Evolutionary conservation across 441 rosid genomes (phyloP).

Genomic region (Syzygium syzygioides): DNA sequence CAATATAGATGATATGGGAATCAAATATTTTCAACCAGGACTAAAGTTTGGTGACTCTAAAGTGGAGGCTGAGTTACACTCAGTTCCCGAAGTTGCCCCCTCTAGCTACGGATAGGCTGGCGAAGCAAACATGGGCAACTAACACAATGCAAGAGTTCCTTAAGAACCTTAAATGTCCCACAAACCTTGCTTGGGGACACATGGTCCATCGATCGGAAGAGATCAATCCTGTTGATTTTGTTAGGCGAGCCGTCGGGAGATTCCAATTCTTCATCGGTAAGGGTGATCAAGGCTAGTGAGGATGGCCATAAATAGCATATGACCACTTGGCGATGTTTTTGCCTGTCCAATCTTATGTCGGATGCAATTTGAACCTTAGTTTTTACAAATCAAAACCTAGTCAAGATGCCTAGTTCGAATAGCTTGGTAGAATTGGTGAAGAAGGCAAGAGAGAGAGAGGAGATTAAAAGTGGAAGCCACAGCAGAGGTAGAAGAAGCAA

Average conservation of each 20-base stretch:
- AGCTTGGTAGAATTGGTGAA: neutral
- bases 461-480: conserved; percentile 50
- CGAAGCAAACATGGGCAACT: neutral
- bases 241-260: neutral
- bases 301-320: neutral
- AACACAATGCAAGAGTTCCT: neutral
- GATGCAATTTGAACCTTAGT: no score
- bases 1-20: neutral
- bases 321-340: neutral
- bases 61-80: neutral
- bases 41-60: neutral
- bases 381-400: neutral
- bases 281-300: neutral
- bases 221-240: neutral
- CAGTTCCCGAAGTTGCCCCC: neutral
- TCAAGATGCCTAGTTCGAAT: neutral
- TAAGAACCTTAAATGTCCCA: neutral
- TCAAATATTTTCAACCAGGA: neutral
- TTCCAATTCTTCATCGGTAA: neutral
- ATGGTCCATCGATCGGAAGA: no score
- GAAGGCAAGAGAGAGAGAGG: neutral
- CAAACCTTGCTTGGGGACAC: neutral
- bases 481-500: conserved; percentile 66
- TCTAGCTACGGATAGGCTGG: neutral
- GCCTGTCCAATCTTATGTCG: neutral